Base-by-base conservation (phyloP, 2,329 filamentous ascomycete species). In the Clonostachys solani region DNA sequence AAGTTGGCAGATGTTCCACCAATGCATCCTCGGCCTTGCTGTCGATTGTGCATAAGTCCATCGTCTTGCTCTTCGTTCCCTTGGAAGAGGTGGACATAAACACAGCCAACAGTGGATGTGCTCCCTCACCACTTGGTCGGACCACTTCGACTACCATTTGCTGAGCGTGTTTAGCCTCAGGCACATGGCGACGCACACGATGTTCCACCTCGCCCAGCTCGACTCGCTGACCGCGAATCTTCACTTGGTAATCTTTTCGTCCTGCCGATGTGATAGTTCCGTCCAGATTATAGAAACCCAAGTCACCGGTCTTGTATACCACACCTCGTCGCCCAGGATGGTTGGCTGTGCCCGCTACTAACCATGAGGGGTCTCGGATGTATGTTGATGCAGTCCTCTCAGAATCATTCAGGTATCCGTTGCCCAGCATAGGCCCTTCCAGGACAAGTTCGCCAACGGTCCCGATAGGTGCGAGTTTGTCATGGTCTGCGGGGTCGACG, bases 141-240 rank as follows among this genome's bases (percentile, higher is more conserved):
- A 45, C 19, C 8, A 45, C 36, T 23, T 45, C 44, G 16, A 36
- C 44, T 7, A 40, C 44, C 12, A 17, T 19, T 17, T 41, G 40
- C 12, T 16, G 17, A 6, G 63, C 58, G 8, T 90, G 66, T 10
- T n/a, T 34, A 3, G 36, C 35, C 23, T 40, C 37, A 6, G 18
- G 18, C 41, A 43, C 44, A 13, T 45, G 40, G 23, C 45, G 16
- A 12, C 40, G 43, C 6, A 61, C 42, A 2, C 40, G 48, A 15
- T 77, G 77, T 40, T 50, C 49, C 15, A 50, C 36, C 16, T 50
- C 49, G 8, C 40, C 48, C 10, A 74, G 62, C 59, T 73, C 80
- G 48, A 77, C 63, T 46, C 75, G 57, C 47, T 70, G 78, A 40
- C 80, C 81, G 29, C 70, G 67, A 12, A 81, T 57, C 54, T 81